A percentile compares a stretch with the other conserved stretches of the same genome.
Conservation (phyloP, 1,284 basidiomycete species). For the Microstroma glucosiphilum region DNA sequence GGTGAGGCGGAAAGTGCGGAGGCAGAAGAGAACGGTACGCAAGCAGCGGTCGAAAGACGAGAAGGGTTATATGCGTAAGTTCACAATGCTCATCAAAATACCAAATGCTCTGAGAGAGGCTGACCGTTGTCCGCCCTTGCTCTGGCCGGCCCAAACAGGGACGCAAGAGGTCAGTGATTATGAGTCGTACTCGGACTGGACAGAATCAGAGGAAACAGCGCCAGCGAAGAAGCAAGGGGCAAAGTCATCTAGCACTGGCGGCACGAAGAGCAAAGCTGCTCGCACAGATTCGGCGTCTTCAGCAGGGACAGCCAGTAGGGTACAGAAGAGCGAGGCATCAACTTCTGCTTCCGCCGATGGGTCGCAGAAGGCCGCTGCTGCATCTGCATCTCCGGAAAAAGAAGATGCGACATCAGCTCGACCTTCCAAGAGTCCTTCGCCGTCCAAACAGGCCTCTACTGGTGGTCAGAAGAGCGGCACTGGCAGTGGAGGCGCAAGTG, state of each 20-base stretch:
- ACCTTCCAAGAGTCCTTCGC: neutral
- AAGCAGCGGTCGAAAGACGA: conserved; percentile 1
- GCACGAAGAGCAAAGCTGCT: no score
- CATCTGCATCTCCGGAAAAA: no score
- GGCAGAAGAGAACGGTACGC: neutral
- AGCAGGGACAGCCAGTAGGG: no score
- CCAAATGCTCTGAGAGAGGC: neutral
- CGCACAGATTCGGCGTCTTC: no score
- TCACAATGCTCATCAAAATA: neutral
- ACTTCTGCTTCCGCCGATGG: no score
- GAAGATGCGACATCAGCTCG: no score
- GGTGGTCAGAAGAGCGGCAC: conserved; percentile 1
- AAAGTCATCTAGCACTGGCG: no score
- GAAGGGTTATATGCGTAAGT: neutral
- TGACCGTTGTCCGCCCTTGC: neutral
- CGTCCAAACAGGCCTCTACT: neutral
- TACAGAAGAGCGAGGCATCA: no score
- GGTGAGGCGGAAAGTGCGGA: neutral
- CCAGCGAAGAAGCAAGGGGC: neutral
- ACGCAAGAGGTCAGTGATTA: conserved; percentile 3
- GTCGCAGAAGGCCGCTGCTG: no score
- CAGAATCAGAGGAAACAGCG: conserved; percentile 2
- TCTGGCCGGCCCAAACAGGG: neutral
- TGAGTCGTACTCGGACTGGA: conserved; percentile 7
- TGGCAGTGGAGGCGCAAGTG: neutral